These are phyloP conservation scores for Yamadazyma olivae DNA, from an alignment of 805 yeast genomes.

Conservation along the genomic window DNA sequence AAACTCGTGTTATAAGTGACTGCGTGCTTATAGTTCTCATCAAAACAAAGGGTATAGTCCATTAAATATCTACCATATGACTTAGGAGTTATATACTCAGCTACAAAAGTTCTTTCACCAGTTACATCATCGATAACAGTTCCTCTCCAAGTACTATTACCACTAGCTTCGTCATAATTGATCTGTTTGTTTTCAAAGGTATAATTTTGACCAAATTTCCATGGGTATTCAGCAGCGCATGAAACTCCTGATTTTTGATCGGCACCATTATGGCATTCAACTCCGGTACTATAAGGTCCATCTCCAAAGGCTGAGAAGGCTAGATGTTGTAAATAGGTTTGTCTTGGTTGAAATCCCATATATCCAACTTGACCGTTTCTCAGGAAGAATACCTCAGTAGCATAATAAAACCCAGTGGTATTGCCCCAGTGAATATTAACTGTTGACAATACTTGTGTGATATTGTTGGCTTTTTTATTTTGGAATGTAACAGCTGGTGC, in stretches of 20 bases:
- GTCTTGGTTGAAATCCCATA: slow-evolving; percentile 13
- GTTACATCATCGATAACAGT: slow-evolving; percentile 10
- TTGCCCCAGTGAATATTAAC: slow-evolving; percentile 7
- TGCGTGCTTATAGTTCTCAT: slow-evolving; percentile 10
- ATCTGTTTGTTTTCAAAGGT: slow-evolving; percentile 6
- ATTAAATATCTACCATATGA: slow-evolving; percentile 5
- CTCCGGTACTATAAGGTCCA: slow-evolving; percentile 3
- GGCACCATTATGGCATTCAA: slow-evolving; percentile 10
- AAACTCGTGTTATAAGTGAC: slow-evolving; percentile 2
- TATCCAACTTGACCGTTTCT: slow-evolving; percentile 6
- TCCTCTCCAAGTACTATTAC: slow-evolving; percentile 12
- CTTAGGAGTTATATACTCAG: slow-evolving; percentile 9
- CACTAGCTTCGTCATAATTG: neutral
- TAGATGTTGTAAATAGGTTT: slow-evolving; percentile 7
- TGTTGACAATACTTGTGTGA: slow-evolving; percentile 2
- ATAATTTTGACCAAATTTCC: slow-evolving; percentile 11
- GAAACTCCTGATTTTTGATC: slow-evolving; percentile 12
- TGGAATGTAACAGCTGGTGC: too few relatives aligned
- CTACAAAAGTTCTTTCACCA: slow-evolving; percentile 5
- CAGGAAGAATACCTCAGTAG: slow-evolving; percentile 8
- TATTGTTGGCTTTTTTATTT: neutral
- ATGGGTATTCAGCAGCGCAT: slow-evolving; percentile 8
- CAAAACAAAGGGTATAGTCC: slow-evolving; percentile 1
- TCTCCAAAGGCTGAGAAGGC: slow-evolving; percentile 12
- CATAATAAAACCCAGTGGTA: slow-evolving; percentile 12